phyloP scores from a whole-genome alignment of 768 basidiomycete genomes.

The Leccinum longicurvipes region DNA sequence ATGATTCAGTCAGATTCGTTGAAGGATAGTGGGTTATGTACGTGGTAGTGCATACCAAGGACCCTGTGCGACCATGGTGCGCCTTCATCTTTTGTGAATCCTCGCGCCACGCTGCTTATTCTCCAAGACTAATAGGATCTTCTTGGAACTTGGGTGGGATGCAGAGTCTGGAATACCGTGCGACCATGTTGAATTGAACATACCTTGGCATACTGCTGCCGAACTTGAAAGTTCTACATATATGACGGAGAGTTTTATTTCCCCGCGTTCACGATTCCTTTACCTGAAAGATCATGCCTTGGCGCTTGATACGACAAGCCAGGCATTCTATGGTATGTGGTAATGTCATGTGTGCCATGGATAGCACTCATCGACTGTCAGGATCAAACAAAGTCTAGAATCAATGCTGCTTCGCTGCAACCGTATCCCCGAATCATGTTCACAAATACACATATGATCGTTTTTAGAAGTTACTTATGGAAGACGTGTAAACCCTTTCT shows the following conservation, averaged over 20 bases:
- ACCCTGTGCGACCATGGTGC: not conserved
- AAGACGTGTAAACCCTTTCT: not conserved
- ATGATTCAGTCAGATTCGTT: not conserved
- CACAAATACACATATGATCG: not conserved
- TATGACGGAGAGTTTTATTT: not conserved
- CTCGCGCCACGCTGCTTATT: not conserved
- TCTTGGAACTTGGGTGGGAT: not conserved
- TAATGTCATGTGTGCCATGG: not conserved
- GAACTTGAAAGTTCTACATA: not conserved
- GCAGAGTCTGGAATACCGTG: not conserved
- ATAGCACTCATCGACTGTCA: not conserved
- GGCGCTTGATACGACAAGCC: not conserved
- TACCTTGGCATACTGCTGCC: too few species aligned
- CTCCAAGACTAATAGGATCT: not conserved
- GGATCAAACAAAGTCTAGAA: not conserved
- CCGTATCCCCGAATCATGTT: not conserved
- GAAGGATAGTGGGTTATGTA: not conserved
- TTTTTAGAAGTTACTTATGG: not conserved
- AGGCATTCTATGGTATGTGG: not conserved
- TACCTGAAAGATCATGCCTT: not conserved
- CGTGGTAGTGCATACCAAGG: not conserved
- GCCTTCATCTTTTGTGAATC: not conserved
- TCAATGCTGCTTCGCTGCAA: not conserved
- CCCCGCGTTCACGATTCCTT: not conserved
- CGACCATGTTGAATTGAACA: not conserved